These are phyloP conservation scores for Chlamydomonas sp. DNA, from an alignment of 139 green algal genomes.

Conservation along the genomic window DNA sequence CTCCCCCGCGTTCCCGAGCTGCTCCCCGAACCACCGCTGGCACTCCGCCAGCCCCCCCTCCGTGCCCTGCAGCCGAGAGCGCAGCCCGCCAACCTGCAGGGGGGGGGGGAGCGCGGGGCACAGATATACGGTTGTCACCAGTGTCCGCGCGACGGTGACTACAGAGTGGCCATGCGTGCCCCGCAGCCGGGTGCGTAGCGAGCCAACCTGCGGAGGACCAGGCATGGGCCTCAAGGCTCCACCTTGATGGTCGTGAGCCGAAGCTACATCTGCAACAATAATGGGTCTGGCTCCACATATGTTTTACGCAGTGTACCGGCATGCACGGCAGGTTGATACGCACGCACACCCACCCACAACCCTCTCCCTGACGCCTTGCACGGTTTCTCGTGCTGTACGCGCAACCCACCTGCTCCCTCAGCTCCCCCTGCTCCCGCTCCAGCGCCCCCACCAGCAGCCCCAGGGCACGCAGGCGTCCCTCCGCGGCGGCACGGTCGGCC, in stretches of 20 bases:
- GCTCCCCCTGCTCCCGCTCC: constrained; percentile 31
- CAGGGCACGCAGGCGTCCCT: constrained; percentile 11
- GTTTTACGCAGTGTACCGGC: too few relatives aligned
- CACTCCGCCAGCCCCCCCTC: not conserved
- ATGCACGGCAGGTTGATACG: too few relatives aligned
- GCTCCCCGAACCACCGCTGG: constrained; percentile 3
- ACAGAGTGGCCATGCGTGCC: not conserved
- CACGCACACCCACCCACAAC: not conserved
- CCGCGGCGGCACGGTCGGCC: constrained; percentile 18
- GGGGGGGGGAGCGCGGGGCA: not conserved
- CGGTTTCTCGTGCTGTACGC: too few relatives aligned
- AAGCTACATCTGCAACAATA: too few relatives aligned
- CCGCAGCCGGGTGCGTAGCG: not conserved
- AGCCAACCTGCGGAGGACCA: too few relatives aligned
- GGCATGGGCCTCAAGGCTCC: too few relatives aligned
- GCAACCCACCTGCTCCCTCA: constrained; percentile 5
- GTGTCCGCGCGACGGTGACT: not conserved
- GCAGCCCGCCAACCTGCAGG: constrained; percentile 13
- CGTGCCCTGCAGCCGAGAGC: not conserved
- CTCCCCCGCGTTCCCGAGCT: not conserved
- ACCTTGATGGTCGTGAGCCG: too few relatives aligned
- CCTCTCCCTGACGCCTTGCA: not conserved
- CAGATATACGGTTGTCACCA: not conserved
- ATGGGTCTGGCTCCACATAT: too few relatives aligned
- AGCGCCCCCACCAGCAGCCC: constrained; percentile 27